A percentile compares a stretch with the other conserved stretches of the same genome.
phyloP scores from a whole-genome alignment of 768 basidiomycete genomes.

The Solioccasus polychromus region DNA sequence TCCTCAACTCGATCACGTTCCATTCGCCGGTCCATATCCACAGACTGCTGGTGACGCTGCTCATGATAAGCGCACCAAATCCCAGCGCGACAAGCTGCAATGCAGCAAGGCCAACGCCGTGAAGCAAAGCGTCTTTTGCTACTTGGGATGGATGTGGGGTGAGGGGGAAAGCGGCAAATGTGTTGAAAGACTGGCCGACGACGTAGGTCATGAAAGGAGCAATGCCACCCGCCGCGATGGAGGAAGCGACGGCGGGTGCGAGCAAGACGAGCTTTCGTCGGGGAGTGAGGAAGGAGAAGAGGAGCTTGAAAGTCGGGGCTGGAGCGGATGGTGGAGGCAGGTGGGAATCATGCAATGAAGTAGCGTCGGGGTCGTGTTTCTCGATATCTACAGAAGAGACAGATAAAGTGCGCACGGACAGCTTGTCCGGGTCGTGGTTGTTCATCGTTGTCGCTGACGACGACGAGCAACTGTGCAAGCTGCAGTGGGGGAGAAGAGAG shows the following conservation, averaged over 20 bases:
- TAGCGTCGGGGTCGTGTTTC: constrained; percentile 5
- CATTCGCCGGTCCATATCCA: constrained; percentile 91
- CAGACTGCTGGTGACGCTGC: constrained; percentile 68
- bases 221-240: constrained; percentile 63
- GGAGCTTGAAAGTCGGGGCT: constrained; percentile 55
- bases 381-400: constrained; percentile 21
- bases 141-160: constrained; percentile 36
- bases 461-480: constrained; percentile 21
- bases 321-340: constrained; percentile 24
- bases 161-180: constrained; percentile 59
- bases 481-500: constrained; percentile 10
- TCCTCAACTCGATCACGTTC: constrained; percentile 66
- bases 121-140: constrained; percentile 51
- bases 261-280: constrained; percentile 56
- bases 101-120: constrained; percentile 57
- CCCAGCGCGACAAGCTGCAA: constrained; percentile 67
- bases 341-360: constrained; percentile 14
- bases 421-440: constrained; percentile 26
- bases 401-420: constrained; percentile 19
- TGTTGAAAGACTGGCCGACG: constrained; percentile 73
- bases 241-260: constrained; percentile 60
- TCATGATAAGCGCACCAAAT: constrained; percentile 62
- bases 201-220: constrained; percentile 86
- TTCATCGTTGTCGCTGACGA: constrained; percentile 32
- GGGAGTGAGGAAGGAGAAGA: constrained; percentile 64